Evolutionary conservation across 2,329 filamentous ascomycete species (phyloP), one percentile per base, ranked within the genome.

Genomic region (Fusarium annulatum): DNA sequence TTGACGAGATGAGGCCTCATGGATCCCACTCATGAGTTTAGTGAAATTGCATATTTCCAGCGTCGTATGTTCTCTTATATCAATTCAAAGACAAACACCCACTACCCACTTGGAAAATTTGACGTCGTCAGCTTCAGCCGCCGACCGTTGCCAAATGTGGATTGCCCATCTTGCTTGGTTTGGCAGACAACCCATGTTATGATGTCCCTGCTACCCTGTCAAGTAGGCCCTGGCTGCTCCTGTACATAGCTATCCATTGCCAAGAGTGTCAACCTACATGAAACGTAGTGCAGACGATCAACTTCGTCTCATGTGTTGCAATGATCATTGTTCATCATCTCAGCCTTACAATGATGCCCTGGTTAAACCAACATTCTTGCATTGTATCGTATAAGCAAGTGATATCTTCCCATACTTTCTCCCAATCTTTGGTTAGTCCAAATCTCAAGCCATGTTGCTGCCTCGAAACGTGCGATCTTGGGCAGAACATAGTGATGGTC

Each of bases 261-360:
- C 56, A 38, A 49, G 30, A 55, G 14, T 45, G n/a, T n/a, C 16
- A 46, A 48, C 33, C 15, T 42, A 64, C 19, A 46, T 74, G 71
- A 73, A 70, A 73, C 66, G 62, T 67, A 70, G 43, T 64, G 62
- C 30, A 67, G 45, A 62, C 19, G 41, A 45, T 71, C 64, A 43
- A 48, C n/a, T 63, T 72, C 55, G 49, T 74, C 61, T 71, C 71
- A 58, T 64, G 38, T 61, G 46, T 63, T 57, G 39, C 48, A 33
- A 73, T 73, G 43, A 67, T 64, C 61, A 71, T 48, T 18, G 26
- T 63, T 55, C 43, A 53, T 34, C 19, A 45, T 33, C 51, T 66
- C 56, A 55, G 55, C 61, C 72, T 65, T 65, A 53, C 45, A 48
- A 61, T 67, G 21, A 15, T 41, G 30, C 43, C 9, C 33, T 45